These are phyloP conservation scores for Cercospora zeina DNA, from an alignment of 2,329 filamentous ascomycete species.

Conservation along the genomic window DNA sequence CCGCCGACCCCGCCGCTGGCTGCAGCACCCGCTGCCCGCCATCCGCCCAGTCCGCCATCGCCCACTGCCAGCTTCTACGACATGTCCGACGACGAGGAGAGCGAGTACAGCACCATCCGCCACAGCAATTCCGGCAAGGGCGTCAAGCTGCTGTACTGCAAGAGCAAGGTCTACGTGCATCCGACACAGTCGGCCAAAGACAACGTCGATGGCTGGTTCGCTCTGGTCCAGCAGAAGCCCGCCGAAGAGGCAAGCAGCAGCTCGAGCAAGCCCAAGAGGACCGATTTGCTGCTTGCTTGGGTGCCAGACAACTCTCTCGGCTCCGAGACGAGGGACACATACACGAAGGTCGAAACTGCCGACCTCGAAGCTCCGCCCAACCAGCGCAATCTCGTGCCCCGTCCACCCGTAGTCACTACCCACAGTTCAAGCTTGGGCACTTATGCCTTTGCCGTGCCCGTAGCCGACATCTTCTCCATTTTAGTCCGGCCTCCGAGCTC, in stretches of 20 bases:
- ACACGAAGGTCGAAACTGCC: constrained; percentile 91
- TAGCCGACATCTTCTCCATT: constrained; percentile 87
- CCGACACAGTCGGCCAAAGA: constrained; percentile 90
- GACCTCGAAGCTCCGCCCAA: constrained; percentile 77
- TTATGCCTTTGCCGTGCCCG: constrained; percentile 88
- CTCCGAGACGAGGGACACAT: constrained; percentile 69
- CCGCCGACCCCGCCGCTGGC: constrained; percentile 23
- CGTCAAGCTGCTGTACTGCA: constrained; percentile 91
- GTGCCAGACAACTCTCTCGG: constrained; percentile 85
- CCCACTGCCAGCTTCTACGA: constrained; percentile 90
- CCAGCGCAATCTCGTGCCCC: constrained; percentile 87
- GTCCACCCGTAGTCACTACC: constrained; percentile 80
- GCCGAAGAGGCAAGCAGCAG: constrained; percentile 36
- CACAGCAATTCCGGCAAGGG: constrained; percentile 66
- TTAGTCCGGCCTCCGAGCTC: constrained; percentile 87
- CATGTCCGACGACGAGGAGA: constrained; percentile 93
- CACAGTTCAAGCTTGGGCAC: constrained; percentile 70
- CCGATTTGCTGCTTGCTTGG: constrained; percentile 84
- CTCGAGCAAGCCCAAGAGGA: constrained; percentile 54
- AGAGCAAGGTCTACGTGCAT: constrained; percentile 99
- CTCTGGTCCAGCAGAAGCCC: constrained; percentile 84
- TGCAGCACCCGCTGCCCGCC: constrained; percentile 19
- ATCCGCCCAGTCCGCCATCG: constrained; percentile 56
- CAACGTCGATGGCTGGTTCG: constrained; percentile 92
- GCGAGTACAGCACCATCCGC: constrained; percentile 90